Conservation (phyloP, 2,329 filamentous ascomycete genomes). For the Cercospora zeae-maydis region DNA sequence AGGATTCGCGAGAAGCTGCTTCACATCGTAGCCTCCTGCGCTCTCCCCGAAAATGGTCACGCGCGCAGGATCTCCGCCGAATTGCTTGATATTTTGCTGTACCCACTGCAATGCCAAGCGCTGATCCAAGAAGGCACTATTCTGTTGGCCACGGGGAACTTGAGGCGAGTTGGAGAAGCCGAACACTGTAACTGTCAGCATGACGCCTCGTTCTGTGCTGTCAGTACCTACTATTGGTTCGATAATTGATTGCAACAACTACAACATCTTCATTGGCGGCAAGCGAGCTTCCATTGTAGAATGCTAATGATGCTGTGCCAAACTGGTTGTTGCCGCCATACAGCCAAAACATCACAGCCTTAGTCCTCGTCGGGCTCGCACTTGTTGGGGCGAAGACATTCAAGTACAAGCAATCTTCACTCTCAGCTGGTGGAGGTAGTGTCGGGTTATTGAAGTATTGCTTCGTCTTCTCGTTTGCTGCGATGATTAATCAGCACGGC, state of each 20-base stretch:
- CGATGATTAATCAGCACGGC: background rate
- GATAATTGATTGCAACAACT: conserved; percentile 23
- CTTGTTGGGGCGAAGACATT: conserved; percentile 20
- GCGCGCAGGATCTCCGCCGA: conserved; percentile 55
- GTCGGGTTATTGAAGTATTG: conserved; percentile 22
- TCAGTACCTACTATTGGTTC: conserved; percentile 16
- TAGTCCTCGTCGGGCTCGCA: conserved; percentile 14
- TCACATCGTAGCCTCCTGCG: conserved; percentile 21
- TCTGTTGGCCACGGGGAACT: conserved; percentile 31
- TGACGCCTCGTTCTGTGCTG: background rate
- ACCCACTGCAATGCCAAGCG: conserved; percentile 36
- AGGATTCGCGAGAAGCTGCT: conserved; percentile 21
- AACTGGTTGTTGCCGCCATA: conserved; percentile 21
- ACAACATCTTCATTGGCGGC: conserved; percentile 25
- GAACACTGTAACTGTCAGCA: conserved; percentile 16
- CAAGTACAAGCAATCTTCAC: conserved; percentile 23
- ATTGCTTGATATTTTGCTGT: conserved; percentile 51
- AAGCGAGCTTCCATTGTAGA: conserved; percentile 22
- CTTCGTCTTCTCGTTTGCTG: conserved; percentile 5
- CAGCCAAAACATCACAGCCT: conserved; percentile 24
- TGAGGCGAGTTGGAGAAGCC: conserved; percentile 33
- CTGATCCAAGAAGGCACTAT: conserved; percentile 36
- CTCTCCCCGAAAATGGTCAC: conserved; percentile 29
- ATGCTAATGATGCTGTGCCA: conserved; percentile 18
- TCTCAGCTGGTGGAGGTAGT: conserved; percentile 16